These are phyloP conservation scores for Paramarasmius palmivorus DNA, from an alignment of 1,284 basidiomycete genomes.

Conservation along the genomic window DNA sequence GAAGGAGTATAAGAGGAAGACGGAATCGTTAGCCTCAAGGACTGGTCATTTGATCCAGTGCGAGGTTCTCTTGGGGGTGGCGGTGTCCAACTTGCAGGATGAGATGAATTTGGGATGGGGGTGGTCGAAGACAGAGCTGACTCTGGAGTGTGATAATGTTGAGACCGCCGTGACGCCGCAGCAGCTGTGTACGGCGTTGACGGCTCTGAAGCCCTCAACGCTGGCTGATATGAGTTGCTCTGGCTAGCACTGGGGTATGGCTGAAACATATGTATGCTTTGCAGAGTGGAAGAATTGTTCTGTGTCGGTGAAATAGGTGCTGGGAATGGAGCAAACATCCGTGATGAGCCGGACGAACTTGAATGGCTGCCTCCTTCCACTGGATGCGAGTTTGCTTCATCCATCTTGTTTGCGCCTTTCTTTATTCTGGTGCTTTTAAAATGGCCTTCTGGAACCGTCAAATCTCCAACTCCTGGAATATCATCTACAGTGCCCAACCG, in stretches of 20 bases:
- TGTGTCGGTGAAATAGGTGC: constrained; percentile 31
- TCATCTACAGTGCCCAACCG: constrained; percentile 66
- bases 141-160: too few species aligned
- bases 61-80: not conserved
- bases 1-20: not conserved
- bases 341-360: constrained; percentile 22
- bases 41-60: too few species aligned
- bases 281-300: constrained; percentile 26
- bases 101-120: not conserved
- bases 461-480: constrained; percentile 48
- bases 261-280: constrained; percentile 36
- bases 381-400: constrained; percentile 28
- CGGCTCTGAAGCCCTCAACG: too few species aligned
- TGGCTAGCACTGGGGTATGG: constrained; percentile 29
- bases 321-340: constrained; percentile 61
- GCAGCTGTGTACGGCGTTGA: not conserved
- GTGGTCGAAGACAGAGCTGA: not conserved
- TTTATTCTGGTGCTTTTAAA: constrained; percentile 64
- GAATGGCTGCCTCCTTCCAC: constrained; percentile 30
- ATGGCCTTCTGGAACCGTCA: constrained; percentile 57
- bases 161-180: too few species aligned
- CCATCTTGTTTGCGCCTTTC: constrained; percentile 44
- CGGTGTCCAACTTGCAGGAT: not conserved
- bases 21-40: not conserved
- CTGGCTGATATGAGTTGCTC: too few species aligned